phyloP scores from a whole-genome alignment of 768 basidiomycete genomes.

The Pulveroboletus sp. region DNA sequence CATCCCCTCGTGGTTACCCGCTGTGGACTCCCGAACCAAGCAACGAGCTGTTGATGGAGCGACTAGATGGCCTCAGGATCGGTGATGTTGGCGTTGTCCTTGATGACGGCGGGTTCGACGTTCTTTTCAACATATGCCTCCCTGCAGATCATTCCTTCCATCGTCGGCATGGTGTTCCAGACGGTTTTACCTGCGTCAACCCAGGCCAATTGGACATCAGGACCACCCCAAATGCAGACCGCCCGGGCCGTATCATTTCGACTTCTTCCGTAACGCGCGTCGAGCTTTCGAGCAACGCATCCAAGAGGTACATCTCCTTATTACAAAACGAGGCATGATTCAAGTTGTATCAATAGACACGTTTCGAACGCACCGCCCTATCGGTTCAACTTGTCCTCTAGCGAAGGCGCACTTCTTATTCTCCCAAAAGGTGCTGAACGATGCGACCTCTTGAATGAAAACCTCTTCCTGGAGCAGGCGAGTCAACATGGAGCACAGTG shows the following conservation, averaged over 20 bases:
- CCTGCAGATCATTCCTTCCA: constrained; percentile 26
- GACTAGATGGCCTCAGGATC: constrained; percentile 26
- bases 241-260: constrained; percentile 4
- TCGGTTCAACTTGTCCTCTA: constrained; percentile 9
- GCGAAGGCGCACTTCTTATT: constrained; percentile 30
- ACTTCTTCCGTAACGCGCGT: constrained; percentile 5
- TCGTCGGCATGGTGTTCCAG: constrained; percentile 20
- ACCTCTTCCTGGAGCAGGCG: constrained; percentile 17
- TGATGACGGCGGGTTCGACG: constrained; percentile 25
- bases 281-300: background rate
- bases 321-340: too few relatives aligned
- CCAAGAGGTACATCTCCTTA: background rate
- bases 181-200: constrained; percentile 22
- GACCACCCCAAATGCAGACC: constrained; percentile 1
- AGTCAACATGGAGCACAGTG: constrained; percentile 21
- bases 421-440: constrained; percentile 29
- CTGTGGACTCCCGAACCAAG: constrained; percentile 32
- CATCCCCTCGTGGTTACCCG: constrained; percentile 26
- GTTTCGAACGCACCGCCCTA: too few relatives aligned
- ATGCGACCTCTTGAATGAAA: constrained; percentile 18
- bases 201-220: constrained; percentile 6
- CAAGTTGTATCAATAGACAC: background rate
- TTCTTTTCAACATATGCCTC: constrained; percentile 31
- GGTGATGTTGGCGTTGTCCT: constrained; percentile 35
- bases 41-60: constrained; percentile 18